Evolutionary conservation across 2,329 filamentous ascomycete genomes (phyloP).

Genomic region (Nothophoma quercina): DNA sequence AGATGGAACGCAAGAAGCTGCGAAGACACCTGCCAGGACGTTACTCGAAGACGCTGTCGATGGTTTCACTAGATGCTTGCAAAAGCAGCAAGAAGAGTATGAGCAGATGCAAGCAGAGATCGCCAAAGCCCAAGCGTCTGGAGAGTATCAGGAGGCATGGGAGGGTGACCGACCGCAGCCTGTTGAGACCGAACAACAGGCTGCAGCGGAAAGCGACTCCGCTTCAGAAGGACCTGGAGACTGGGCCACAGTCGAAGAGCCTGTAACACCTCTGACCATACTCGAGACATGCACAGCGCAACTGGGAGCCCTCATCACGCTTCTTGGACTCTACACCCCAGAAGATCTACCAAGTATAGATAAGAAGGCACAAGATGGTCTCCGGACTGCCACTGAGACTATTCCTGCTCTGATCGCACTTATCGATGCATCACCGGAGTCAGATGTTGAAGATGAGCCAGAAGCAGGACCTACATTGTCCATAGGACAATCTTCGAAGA

Average conservation of each 20-base stretch:
- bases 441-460: conserved; percentile 31
- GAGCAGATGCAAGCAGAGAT: conserved; percentile 49
- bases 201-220: conserved; percentile 36
- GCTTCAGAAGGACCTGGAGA: conserved; percentile 58
- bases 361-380: conserved; percentile 66
- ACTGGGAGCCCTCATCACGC: conserved; percentile 56
- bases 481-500: conserved; percentile 29
- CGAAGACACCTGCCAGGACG: conserved; percentile 57
- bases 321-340: conserved; percentile 59
- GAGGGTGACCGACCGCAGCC: conserved; percentile 22
- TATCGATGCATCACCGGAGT: conserved; percentile 35
- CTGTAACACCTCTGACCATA: conserved; percentile 69
- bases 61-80: conserved; percentile 62
- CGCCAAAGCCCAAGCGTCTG: conserved; percentile 39
- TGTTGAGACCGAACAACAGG: conserved; percentile 10
- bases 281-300: conserved; percentile 74
- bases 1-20: conserved; percentile 52
- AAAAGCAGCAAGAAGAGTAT: conserved; percentile 55
- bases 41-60: conserved; percentile 68
- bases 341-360: conserved; percentile 58
- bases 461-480: conserved; percentile 44
- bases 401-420: conserved; percentile 60
- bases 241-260: conserved; percentile 72
- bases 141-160: conserved; percentile 31
- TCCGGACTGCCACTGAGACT: conserved; percentile 60